Base-by-base conservation (phyloP, 805 yeast species). In the Nakazawaea pomicola region DNA sequence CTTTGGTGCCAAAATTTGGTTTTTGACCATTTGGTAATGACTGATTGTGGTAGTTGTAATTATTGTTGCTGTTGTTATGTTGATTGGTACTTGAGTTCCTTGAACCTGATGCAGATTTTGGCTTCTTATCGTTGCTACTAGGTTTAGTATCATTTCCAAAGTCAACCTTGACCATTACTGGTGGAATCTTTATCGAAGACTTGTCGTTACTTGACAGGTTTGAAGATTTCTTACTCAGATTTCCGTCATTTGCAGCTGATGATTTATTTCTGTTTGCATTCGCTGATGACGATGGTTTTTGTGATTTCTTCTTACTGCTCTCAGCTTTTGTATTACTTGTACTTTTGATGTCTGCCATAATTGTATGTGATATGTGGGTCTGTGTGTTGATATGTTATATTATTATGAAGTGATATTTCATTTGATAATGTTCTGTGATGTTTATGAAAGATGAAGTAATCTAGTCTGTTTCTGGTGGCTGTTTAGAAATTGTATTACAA, bases 1-100 rank as follows among this genome's bases (percentile, higher is more conserved):
- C 38, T n/a, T 34, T 34, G 6, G 30, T 24, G 9, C 46, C 46
- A 18, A 44, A 44, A 36, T 44, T 39, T n/a, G 46, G 46, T 29
- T 25, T 35, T 17, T 40, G 28, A 12, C 46, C 46, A 35, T 36
- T 23, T 10, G 44, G 44, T 21, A 44, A 31, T 10, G 32, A 17
- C 25, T 35, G 38, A 23, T 29, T 18, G 8, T 24, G 15, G 25
- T 41, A 31, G 20, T 34, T 20, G 14, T n/a, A n/a, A n/a, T n/a
- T 21, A 31, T 29, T 29, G 16, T 28, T 36, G 20, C n/a, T 30
- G 6, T 30, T 15, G 29, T 23, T 19, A n/a, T n/a, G n/a, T n/a
- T n/a, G n/a, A 16, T 12, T 20, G 15, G 8, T 16, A 20, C 29
- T 37, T 27, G 29, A 19, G 12, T 19, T 29, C n/a, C n/a, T n/a